phyloP scores from a whole-genome alignment of 352 stramenopile genomes.

The Globisporangium apiculatum region DNA sequence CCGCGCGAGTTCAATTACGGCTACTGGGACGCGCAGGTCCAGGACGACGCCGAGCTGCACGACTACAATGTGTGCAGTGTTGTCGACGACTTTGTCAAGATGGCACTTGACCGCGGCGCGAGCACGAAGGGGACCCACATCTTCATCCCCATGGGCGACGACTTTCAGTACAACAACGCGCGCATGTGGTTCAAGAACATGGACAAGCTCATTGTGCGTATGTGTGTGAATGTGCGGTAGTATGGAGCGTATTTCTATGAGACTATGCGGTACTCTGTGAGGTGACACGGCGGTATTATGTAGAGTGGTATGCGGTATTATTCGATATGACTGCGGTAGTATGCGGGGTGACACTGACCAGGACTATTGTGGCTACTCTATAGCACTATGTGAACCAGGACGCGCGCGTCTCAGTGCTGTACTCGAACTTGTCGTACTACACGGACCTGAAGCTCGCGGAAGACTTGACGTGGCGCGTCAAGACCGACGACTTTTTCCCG shows the following conservation, averaged over 20 bases:
- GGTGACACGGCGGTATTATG: background rate
- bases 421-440: constrained; percentile 95
- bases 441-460: constrained; percentile 90
- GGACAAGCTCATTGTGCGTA: constrained; percentile 89
- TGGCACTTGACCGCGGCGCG: constrained; percentile 55
- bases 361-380: no score
- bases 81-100: constrained; percentile 85
- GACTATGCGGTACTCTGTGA: background rate
- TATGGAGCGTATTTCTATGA: background rate
- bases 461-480: constrained; percentile 72
- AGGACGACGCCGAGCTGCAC: constrained; percentile 82
- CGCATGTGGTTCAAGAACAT: constrained; percentile 92
- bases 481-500: constrained; percentile 97
- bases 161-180: constrained; percentile 93
- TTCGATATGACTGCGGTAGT: background rate
- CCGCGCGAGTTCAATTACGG: constrained; percentile 72
- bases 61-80: constrained; percentile 85
- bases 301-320: background rate
- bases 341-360: no score
- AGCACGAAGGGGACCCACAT: constrained; percentile 77
- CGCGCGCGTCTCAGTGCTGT: constrained; percentile 91
- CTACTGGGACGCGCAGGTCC: constrained; percentile 63
- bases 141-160: constrained; percentile 90
- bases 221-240: background rate
- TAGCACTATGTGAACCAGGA: constrained; percentile 90